Base-by-base conservation (phyloP, 2,329 filamentous ascomycete genomes). In the Fusarium sp. region DNA sequence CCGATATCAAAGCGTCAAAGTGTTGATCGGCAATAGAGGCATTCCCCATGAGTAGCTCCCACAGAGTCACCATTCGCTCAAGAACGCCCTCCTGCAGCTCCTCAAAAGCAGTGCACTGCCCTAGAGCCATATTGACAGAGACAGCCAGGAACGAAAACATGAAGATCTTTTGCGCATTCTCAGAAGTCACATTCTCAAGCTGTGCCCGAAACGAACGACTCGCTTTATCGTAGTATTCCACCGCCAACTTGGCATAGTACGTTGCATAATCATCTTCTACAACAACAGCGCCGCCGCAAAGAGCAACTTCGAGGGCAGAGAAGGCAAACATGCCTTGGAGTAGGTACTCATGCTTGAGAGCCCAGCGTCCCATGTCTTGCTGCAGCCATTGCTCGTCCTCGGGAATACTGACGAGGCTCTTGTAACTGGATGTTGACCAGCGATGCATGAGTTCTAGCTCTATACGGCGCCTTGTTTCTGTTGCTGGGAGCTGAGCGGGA, bases 361-460 rank as follows among this genome's bases (percentile, higher is more conserved):
- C 77, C 62, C 76, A 71, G 4, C 76, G 73, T 8, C 79, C 75
- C 27, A 82, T 57, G 9, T 76, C 56, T 0, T 64, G 57, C 25
- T 78, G 77, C 15, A 82, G 74, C 56, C 80, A 78, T 7, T 75
- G 64, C 17, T 66, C 55, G 45, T 80, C 78, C 17, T 78, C 75
- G 0, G 78, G 77, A 8, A 84, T 77, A 37, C 78, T 80, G 22
- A 68, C 76, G 35, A 81, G 70, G 39, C 74, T 75, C 19, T 76
- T 76, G 65, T 79, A 85, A 0, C 82, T 85, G 19, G 77, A 78
- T 0, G 80, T 83, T 3, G 82, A 80, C 78, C 82, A 86, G 27
- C 81, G 81, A 64, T 85, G 83, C 81, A 86, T 84, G 44, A 86
- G 71, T 60, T 85, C 83, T 10, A 86, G 76, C 57, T 84, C 83